Evolutionary conservation across 2,329 filamentous ascomycete genomes (phyloP).

Genomic region (Xylaria sp.): DNA sequence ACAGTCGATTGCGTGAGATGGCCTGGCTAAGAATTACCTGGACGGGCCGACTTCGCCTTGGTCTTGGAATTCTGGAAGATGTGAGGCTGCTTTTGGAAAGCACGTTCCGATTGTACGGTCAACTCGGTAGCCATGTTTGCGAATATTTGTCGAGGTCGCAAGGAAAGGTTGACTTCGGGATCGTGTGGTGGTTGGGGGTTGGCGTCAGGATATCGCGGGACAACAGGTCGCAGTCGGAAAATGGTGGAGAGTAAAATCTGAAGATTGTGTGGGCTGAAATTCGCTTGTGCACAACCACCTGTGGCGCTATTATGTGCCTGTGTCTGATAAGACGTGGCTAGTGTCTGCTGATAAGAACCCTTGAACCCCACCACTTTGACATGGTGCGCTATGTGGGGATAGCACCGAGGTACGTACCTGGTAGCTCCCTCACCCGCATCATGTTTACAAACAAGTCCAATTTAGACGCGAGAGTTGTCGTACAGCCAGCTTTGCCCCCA

Average conservation of each 20-base stretch:
- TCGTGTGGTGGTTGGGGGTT: slow-evolving; percentile 43
- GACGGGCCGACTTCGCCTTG: slow-evolving; percentile 84
- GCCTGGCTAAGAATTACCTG: slow-evolving; percentile 48
- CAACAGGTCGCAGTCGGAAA: slow-evolving; percentile 37
- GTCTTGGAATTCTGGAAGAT: slow-evolving; percentile 99
- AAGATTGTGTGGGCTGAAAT: slow-evolving; percentile 42
- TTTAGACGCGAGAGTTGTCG: slow-evolving; percentile 32
- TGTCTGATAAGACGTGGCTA: slow-evolving; percentile 23
- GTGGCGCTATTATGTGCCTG: slow-evolving; percentile 25
- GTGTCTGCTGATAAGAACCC: slow-evolving; percentile 3
- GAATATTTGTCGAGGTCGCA: slow-evolving; percentile 56
- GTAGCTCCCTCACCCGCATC: slow-evolving; percentile 28
- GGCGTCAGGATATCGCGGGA: slow-evolving; percentile 39
- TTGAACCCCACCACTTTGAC: too few species aligned
- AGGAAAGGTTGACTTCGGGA: slow-evolving; percentile 49
- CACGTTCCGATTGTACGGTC: slow-evolving; percentile 95
- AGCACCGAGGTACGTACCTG: slow-evolving; percentile 13
- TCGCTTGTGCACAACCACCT: slow-evolving; percentile 40
- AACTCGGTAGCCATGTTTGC: slow-evolving; percentile 95
- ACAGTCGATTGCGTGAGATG: not conserved
- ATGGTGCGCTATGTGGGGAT: not conserved
- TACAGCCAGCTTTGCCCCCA: slow-evolving; percentile 13
- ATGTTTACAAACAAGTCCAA: slow-evolving; percentile 39
- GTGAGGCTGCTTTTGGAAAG: slow-evolving; percentile 99
- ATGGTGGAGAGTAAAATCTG: slow-evolving; percentile 40